Evolutionary conservation across 2,329 filamentous ascomycete genomes (phyloP).

Genomic region (Claviceps maximensis): DNA sequence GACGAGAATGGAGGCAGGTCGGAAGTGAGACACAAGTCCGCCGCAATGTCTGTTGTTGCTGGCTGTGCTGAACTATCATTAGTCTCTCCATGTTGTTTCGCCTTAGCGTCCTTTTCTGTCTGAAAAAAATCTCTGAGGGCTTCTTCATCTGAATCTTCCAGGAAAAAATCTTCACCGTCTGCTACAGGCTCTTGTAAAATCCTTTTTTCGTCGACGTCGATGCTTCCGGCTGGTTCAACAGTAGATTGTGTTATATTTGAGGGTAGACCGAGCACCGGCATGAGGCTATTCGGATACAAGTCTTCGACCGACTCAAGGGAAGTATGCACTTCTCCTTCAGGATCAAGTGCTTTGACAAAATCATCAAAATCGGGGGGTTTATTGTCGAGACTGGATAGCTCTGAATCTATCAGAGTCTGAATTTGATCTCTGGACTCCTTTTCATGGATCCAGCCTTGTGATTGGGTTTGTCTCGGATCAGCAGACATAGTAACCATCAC

Average conservation of each 20-base stretch:
- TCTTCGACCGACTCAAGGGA: conserved; percentile 76
- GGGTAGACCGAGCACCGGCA: conserved; percentile 30
- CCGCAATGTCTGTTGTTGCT: background rate
- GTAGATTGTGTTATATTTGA: conserved; percentile 26
- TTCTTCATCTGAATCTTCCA: conserved; percentile 43
- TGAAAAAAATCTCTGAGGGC: conserved; percentile 17
- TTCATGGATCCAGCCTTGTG: conserved; percentile 88
- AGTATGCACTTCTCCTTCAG: conserved; percentile 55
- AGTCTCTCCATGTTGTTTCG: background rate
- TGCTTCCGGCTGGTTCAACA: conserved; percentile 29
- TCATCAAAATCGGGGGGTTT: conserved; percentile 44
- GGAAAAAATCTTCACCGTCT: conserved; percentile 34
- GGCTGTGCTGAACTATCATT: background rate
- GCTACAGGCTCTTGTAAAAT: conserved; percentile 34
- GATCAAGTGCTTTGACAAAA: conserved; percentile 44
- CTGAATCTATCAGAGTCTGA: conserved; percentile 46
- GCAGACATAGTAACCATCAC: conserved; percentile 82
- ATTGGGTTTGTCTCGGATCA: conserved; percentile 55
- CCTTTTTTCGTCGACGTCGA: conserved; percentile 52
- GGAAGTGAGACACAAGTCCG: background rate
- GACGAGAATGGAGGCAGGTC: background rate
- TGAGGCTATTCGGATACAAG: conserved; percentile 58
- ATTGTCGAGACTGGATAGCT: conserved; percentile 34
- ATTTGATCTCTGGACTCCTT: conserved; percentile 63
- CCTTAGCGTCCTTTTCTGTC: background rate